Evolutionary conservation across 2,329 filamentous ascomycete species (phyloP).

Genomic region (Mollisiaceae sp.): DNA sequence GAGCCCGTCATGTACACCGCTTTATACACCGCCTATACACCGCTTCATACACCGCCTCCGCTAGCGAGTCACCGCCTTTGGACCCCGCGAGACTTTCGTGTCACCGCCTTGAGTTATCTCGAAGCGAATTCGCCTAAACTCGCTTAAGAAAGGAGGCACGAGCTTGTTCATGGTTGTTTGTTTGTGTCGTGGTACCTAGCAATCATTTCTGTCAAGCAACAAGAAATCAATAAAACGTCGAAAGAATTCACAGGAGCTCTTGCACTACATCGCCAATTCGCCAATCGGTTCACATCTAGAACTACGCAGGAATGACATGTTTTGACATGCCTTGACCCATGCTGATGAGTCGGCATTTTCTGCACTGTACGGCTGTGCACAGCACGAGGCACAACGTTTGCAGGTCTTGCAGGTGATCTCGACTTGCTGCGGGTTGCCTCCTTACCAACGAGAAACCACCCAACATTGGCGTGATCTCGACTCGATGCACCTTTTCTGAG

Average conservation of each 20-base stretch:
- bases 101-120: neutral
- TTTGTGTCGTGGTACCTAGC: neutral
- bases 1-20: neutral
- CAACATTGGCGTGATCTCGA: neutral
- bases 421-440: neutral
- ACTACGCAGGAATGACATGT: neutral
- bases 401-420: neutral
- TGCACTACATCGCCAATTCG: neutral
- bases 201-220: neutral
- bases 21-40: neutral
- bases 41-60: neutral
- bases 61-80: neutral
- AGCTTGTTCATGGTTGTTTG: neutral
- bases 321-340: neutral
- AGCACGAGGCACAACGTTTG: constrained; percentile 8
- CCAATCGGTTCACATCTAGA: neutral
- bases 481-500: neutral
- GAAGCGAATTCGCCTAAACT: neutral
- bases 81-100: neutral
- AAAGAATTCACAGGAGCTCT: neutral
- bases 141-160: neutral
- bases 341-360: neutral
- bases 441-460: neutral
- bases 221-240: neutral
- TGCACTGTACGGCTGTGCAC: neutral